Evolutionary conservation across 108 stramenopile species (phyloP).

Genomic region (Skeletonema potamos): DNA sequence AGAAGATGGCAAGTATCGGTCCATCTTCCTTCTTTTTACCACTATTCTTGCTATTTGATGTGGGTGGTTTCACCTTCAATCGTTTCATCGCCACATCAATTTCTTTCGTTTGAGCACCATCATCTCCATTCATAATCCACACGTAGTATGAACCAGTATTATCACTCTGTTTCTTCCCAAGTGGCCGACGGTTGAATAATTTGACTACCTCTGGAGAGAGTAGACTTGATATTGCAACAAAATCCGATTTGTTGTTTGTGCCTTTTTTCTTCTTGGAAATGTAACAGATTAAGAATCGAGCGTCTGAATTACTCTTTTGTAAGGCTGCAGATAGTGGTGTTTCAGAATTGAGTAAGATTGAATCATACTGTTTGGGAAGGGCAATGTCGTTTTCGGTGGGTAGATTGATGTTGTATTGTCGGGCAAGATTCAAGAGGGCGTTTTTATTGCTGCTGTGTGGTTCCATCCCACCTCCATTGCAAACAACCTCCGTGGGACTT

Average conservation of each 20-base stretch:
- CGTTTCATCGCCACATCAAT: constrained; percentile 56
- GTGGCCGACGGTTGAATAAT: constrained; percentile 46
- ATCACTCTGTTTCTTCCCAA: constrained; percentile 48
- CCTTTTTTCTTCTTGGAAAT: constrained; percentile 44
- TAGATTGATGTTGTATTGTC: constrained; percentile 1
- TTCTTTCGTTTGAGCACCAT: constrained; percentile 29
- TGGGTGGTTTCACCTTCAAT: constrained; percentile 53
- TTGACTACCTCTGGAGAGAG: constrained; percentile 52
- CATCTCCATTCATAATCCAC: constrained; percentile 60
- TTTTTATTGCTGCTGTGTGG: background rate
- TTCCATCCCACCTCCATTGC: constrained; percentile 18
- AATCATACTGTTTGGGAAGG: constrained; percentile 7
- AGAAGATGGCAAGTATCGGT: constrained; percentile 63
- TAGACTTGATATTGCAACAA: constrained; percentile 54
- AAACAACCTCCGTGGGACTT: background rate
- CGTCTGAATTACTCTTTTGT: constrained; percentile 53
- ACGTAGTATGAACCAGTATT: constrained; percentile 57
- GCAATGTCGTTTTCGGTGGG: background rate
- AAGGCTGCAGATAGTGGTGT: constrained; percentile 60
- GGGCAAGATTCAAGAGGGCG: background rate
- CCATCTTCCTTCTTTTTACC: constrained; percentile 21
- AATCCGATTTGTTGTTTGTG: constrained; percentile 20
- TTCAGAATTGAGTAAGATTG: constrained; percentile 11
- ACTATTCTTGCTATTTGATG: constrained; percentile 20
- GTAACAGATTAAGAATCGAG: constrained; percentile 71